These are phyloP conservation scores for Physcomitrium patens DNA, from an alignment of 225 moss, liverwort and hornwort genomes.

Conservation along the genomic window DNA sequence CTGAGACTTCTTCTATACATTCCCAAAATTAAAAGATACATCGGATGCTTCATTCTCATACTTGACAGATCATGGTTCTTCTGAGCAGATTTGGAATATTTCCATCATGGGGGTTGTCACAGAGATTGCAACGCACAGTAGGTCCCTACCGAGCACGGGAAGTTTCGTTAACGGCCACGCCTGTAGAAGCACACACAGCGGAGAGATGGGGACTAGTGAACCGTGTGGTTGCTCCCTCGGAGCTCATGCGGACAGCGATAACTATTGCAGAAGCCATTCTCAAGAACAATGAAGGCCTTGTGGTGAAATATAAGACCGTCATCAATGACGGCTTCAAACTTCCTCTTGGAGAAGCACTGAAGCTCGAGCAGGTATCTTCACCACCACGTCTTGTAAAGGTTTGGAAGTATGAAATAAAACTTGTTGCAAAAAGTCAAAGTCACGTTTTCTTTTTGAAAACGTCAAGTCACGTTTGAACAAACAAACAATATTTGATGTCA, in stretches of 20 bases:
- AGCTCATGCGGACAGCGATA: slow-evolving; percentile 69
- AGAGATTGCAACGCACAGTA: slow-evolving; percentile 78
- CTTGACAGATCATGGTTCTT: too few relatives aligned
- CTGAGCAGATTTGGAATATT: slow-evolving; percentile 87
- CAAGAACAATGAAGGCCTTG: slow-evolving; percentile 67
- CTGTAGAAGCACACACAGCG: slow-evolving; percentile 78
- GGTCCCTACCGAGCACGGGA: slow-evolving; percentile 83
- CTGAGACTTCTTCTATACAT: too few relatives aligned
- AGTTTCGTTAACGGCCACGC: slow-evolving; percentile 74
- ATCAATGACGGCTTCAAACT: slow-evolving; percentile 81
- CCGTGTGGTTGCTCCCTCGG: slow-evolving; percentile 73
- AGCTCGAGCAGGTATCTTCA: slow-evolving; percentile 76
- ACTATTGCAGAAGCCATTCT: slow-evolving; percentile 79
- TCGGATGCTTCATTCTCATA: too few relatives aligned
- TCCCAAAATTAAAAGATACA: background rate
- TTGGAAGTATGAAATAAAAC: background rate
- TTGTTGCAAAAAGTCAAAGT: too few relatives aligned
- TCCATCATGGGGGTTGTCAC: slow-evolving; percentile 95
- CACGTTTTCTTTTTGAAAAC: too few relatives aligned
- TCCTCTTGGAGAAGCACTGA: slow-evolving; percentile 75
- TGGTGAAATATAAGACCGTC: slow-evolving; percentile 70
- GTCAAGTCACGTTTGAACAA: too few relatives aligned
- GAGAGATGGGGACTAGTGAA: slow-evolving; percentile 96
- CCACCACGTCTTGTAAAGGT: too few relatives aligned
- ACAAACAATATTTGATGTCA: background rate